Evolutionary conservation across 257 asterid genomes (phyloP).

Genomic region (Nicotiana undulata): DNA sequence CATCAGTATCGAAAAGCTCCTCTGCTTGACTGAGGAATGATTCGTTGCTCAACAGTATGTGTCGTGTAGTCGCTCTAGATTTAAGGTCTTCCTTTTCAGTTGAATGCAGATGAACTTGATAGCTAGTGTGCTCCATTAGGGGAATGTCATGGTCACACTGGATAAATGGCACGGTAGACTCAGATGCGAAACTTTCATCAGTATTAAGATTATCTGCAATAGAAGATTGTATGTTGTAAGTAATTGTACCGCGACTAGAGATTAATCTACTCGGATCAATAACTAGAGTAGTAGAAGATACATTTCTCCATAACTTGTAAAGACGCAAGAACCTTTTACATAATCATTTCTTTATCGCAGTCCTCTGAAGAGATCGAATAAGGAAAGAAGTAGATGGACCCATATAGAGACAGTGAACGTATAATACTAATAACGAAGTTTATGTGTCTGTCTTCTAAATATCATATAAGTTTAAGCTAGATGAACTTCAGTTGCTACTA

Average conservation of each 20-base stretch:
- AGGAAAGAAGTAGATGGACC: not conserved
- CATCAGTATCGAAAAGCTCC: slow-evolving; percentile 22
- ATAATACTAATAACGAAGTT: not conserved
- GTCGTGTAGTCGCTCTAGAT: slow-evolving; percentile 15
- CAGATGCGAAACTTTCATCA: slow-evolving; percentile 15
- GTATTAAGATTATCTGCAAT: slow-evolving; percentile 31
- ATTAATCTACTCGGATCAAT: not conserved
- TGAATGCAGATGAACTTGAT: not conserved
- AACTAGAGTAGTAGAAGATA: not conserved
- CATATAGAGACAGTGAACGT: not conserved
- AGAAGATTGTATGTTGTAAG: not conserved
- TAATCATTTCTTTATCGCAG: not conserved
- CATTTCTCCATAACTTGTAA: not conserved
- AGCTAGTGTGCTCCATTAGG: slow-evolving; percentile 7
- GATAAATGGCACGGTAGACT: slow-evolving; percentile 10
- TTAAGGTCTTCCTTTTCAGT: slow-evolving; percentile 13
- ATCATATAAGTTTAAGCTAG: not conserved
- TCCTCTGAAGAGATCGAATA: not conserved
- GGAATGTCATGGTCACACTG: slow-evolving; percentile 6
- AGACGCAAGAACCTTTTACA: not conserved
- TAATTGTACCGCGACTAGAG: not conserved
- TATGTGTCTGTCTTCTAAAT: not conserved
- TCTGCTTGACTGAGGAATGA: slow-evolving; percentile 22
- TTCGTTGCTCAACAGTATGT: slow-evolving; percentile 29
- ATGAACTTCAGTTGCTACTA: not conserved